A percentile compares a stretch with the other conserved stretches of the same genome.
Evolutionary conservation across 805 yeast species (phyloP).

Genomic region (Candida orba): DNA sequence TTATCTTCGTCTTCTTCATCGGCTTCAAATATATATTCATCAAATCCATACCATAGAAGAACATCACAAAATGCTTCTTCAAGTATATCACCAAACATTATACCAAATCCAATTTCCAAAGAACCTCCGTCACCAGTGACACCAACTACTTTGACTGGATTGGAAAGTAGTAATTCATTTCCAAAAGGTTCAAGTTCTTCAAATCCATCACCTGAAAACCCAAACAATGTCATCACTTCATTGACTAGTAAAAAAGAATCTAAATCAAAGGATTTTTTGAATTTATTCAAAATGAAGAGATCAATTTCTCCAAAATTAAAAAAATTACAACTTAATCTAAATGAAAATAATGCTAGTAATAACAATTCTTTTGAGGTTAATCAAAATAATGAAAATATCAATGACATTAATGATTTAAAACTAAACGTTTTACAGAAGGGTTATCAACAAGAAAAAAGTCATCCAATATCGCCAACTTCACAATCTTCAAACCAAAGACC

Average conservation of each 20-base stretch:
- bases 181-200: not conserved
- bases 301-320: slow-evolving; percentile 17
- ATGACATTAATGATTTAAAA: not conserved
- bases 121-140: not conserved
- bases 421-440: slow-evolving; percentile 1
- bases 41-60: not conserved
- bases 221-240: not conserved
- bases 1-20: not conserved
- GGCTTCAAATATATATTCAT: too few relatives aligned
- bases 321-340: slow-evolving; percentile 1
- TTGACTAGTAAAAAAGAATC: slow-evolving; percentile 8
- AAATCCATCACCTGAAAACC: not conserved
- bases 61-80: not conserved
- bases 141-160: not conserved
- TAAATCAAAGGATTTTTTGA: slow-evolving; percentile 21
- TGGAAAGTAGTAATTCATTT: not conserved
- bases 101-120: not conserved
- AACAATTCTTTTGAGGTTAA: too few relatives aligned
- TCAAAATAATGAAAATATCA: slow-evolving; percentile 11
- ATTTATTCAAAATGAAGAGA: slow-evolving; percentile 22
- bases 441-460: not conserved
- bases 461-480: slow-evolving; percentile 7
- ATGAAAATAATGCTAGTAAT: too few relatives aligned
- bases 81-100: not conserved
- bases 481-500: slow-evolving; percentile 10